phyloP scores from a whole-genome alignment of 176 grass and related monocot species.

The Sorghum bicolor region Sorghum_bicolor_NCBIv3 NC_012876.2:64301501-64302000 shows the following conservation, averaged over 20 bases:
- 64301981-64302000: slow-evolving; percentile 94
- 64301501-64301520: slow-evolving; percentile 40
- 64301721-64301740: slow-evolving; percentile 23
- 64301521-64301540: slow-evolving; percentile 50
- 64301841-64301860: slow-evolving; percentile 49
- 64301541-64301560: slow-evolving; percentile 57
- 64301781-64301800: slow-evolving; percentile 35
- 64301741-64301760: slow-evolving; percentile 34
- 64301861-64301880: slow-evolving; percentile 48
- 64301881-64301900: slow-evolving; percentile 68
- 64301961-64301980: slow-evolving; percentile 54
- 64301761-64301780: slow-evolving; percentile 31
- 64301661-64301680: slow-evolving; percentile 31
- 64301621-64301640: slow-evolving; percentile 47
- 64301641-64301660: slow-evolving; percentile 46
- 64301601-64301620: slow-evolving; percentile 56
- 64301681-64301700: slow-evolving; percentile 15
- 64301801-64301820: slow-evolving; percentile 52
- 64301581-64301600: slow-evolving; percentile 30
- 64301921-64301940: slow-evolving; percentile 15
- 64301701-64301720: slow-evolving; percentile 5
- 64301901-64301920: slow-evolving; percentile 43
- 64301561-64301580: slow-evolving; percentile 51
- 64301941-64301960: slow-evolving; percentile 14
- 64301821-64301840: slow-evolving; percentile 50